Conservation (phyloP, 495 filamentous ascomycete genomes). For the Antarctomyces pellizariae region DNA sequence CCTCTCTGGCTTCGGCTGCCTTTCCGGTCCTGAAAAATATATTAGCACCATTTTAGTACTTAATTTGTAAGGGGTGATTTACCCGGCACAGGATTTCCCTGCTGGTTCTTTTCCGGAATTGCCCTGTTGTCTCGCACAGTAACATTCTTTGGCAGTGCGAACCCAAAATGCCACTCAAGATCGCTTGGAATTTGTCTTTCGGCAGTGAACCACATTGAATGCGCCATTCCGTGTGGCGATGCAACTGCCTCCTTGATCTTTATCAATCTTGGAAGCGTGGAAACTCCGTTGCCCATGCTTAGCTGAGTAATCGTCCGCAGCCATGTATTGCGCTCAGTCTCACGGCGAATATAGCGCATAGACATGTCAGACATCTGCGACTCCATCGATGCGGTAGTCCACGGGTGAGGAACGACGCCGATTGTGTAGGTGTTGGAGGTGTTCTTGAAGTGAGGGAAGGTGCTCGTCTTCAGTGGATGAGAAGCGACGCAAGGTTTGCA, state of each 20-base stretch:
- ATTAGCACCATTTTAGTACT: too few relatives aligned
- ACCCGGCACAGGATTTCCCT: too few relatives aligned
- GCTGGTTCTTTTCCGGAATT: constrained; percentile 17
- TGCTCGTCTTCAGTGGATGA: constrained; percentile 30
- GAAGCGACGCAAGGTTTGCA: constrained; percentile 51
- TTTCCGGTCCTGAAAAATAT: constrained; percentile 14
- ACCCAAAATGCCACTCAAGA: constrained; percentile 78
- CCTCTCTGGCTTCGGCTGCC: constrained; percentile 14
- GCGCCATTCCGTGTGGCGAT: constrained; percentile 26
- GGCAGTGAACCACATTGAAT: constrained; percentile 60
- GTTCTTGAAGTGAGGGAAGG: constrained; percentile 34
- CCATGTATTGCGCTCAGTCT: constrained; percentile 65
- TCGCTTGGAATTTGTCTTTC: constrained; percentile 37
- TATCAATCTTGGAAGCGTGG: constrained; percentile 37
- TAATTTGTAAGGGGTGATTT: too few relatives aligned
- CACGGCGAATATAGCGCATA: constrained; percentile 44
- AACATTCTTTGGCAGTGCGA: constrained; percentile 38
- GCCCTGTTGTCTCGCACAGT: constrained; percentile 26
- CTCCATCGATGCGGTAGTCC: constrained; percentile 43
- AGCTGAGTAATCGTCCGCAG: constrained; percentile 46
- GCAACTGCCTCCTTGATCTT: constrained; percentile 69
- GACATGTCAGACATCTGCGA: constrained; percentile 27
- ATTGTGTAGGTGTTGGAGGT: constrained; percentile 49
- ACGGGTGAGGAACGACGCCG: constrained; percentile 75
- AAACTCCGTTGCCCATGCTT: constrained; percentile 32